Evolutionary conservation across 352 stramenopile genomes (phyloP), one percentile per base, ranked within the genome.

Genomic region (Hyphochytrium catenoides): DNA sequence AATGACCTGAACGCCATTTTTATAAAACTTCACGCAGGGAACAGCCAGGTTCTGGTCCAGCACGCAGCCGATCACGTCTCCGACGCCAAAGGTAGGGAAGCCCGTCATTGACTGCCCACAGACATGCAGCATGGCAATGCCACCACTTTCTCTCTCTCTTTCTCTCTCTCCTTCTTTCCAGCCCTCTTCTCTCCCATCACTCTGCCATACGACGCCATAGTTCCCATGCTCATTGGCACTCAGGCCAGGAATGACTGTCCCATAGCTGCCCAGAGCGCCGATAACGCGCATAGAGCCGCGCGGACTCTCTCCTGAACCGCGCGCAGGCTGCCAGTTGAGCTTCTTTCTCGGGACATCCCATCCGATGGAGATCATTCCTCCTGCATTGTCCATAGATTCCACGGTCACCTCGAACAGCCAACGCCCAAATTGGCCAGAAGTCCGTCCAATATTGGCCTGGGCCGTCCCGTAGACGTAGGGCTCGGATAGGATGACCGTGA

Each of bases 361-460:
- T n/a, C 62, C 65, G 2, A 79, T 34, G n/a, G 74, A 39, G 8
- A 79, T 39, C 36, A 59, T 79, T 36, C 71, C 62, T n/a, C 65
- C 62, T 9, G 68, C 59, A 8, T 57, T 55, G 2, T 46, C 56
- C 39, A 72, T 62, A 24, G 55, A 37, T n/a, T 68, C 61, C 25
- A 69, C 35, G 9, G 31, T 55, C 14, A 27, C 50, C 46, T 79
- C 62, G 22, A 71, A 79, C 61, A 79, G 74, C 65, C 65, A 79
- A 31, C 62, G 61, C 3, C 62, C 62, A 14, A 61, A 74, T 37
- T 76, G 61, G 1, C 62, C 65, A 43, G 70, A 61, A 11, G 57
- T 57, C 9, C 62, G 53, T 34, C 64, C 56, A 36, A 76, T 79
- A 3, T 62, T 79, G 8, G 60, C 65, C 16, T 69, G 34, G 2